These are phyloP conservation scores for Maudiozyma pseudohumilis DNA, from an alignment of 805 yeast species.

Conservation along the genomic window DNA sequence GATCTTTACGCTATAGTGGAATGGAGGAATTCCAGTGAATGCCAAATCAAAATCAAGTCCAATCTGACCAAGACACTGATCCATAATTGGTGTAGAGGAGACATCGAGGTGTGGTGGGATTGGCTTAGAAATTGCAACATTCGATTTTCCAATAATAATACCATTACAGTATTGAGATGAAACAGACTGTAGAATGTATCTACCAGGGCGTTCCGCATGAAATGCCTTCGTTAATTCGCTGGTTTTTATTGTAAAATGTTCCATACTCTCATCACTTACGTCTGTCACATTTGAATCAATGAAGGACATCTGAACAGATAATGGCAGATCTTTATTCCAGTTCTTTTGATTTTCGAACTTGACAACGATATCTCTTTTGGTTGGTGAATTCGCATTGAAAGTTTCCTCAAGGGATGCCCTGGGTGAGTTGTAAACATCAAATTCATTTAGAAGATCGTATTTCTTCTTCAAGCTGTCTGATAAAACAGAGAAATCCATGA, in stretches of 20 bases:
- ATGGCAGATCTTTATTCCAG: conserved; percentile 27
- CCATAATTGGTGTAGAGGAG: conserved; percentile 46
- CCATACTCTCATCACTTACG: conserved; percentile 17
- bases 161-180: conserved; percentile 60
- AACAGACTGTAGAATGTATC: conserved; percentile 46
- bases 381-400: conserved; percentile 28
- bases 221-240: conserved; percentile 27
- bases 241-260: conserved; percentile 5
- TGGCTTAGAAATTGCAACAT: conserved; percentile 47
- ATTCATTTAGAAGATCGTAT: conserved; percentile 34
- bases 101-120: conserved; percentile 42
- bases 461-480: conserved; percentile 21
- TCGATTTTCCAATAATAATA: conserved; percentile 44
- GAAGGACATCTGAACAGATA: conserved; percentile 28
- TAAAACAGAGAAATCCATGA: conserved; percentile 33
- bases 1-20: conserved; percentile 51
- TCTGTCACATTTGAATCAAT: conserved; percentile 20
- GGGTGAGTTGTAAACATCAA: conserved; percentile 49
- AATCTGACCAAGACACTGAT: conserved; percentile 85
- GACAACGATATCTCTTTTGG: conserved; percentile 31
- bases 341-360: conserved; percentile 22
- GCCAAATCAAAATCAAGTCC: conserved; percentile 69
- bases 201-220: conserved; percentile 50
- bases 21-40: conserved; percentile 75
- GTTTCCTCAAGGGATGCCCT: conserved; percentile 38